A percentile compares a stretch with the other conserved stretches of the same genome.
These are phyloP conservation scores for Jacaranda mimosifolia DNA, from an alignment of 257 asterid species.

Conservation along the genomic window DNA sequence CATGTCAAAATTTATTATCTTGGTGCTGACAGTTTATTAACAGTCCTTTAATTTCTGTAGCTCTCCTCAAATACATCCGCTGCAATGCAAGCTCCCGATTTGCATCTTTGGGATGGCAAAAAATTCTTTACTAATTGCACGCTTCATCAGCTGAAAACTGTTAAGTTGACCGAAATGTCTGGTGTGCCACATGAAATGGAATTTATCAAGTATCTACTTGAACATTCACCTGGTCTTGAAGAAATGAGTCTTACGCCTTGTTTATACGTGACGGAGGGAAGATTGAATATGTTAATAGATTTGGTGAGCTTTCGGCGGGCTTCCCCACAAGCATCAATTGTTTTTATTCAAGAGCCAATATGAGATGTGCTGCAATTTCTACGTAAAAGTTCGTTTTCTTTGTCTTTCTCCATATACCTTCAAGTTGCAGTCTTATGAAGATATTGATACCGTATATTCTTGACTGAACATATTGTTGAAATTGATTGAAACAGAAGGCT, in stretches of 20 bases:
- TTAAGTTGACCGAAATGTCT: constrained; percentile 63
- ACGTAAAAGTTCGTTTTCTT: neutral
- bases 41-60: constrained; percentile 39
- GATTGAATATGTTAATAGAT: constrained; percentile 65
- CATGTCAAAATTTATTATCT: neutral
- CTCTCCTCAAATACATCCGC: constrained; percentile 60
- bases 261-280: constrained; percentile 49
- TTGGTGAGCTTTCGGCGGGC: constrained; percentile 80
- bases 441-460: neutral
- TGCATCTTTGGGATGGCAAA: constrained; percentile 55
- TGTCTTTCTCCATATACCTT: neutral
- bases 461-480: neutral
- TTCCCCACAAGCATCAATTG: constrained; percentile 74
- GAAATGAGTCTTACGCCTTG: constrained; percentile 65
- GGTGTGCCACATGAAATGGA: constrained; percentile 74
- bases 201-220: constrained; percentile 76
- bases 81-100: constrained; percentile 43
- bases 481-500: neutral
- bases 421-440: neutral
- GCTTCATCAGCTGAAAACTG: constrained; percentile 56
- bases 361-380: constrained; percentile 35
- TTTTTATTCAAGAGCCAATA: constrained; percentile 54
- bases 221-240: constrained; percentile 69
- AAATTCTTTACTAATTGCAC: constrained; percentile 42
- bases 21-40: neutral